Conservation (phyloP, 2,329 filamentous ascomycete species). For the Ophiostoma australiae region DNA sequence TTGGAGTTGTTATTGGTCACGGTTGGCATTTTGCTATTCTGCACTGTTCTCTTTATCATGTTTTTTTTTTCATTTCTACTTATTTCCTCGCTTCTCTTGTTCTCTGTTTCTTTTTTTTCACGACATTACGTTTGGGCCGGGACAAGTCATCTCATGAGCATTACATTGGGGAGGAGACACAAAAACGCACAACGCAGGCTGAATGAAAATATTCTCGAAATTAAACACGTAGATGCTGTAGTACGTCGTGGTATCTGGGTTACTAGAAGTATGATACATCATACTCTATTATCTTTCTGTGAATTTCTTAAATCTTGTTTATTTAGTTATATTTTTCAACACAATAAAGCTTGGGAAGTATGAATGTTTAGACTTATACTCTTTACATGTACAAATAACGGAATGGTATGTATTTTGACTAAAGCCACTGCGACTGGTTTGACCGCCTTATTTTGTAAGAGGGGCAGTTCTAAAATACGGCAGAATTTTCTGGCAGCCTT, state of each 20-base stretch:
- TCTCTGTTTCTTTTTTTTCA: conserved; percentile 1
- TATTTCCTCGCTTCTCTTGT: not conserved
- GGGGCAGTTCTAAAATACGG: not conserved
- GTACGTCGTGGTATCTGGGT: too few species aligned
- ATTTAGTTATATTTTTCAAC: too few species aligned
- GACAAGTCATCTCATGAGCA: not conserved
- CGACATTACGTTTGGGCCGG: not conserved
- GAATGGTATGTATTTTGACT: not conserved
- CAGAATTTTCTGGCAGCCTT: conserved; percentile 15
- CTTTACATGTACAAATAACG: not conserved
- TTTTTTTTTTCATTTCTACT: not conserved
- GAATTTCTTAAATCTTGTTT: too few species aligned
- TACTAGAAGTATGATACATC: too few species aligned
- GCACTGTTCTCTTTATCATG: not conserved
- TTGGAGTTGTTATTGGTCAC: not conserved
- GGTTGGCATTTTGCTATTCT: conserved; percentile 9
- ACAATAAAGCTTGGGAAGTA: too few species aligned
- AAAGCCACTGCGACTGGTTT: not conserved
- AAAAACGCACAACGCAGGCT: conserved; percentile 3
- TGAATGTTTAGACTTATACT: too few species aligned
- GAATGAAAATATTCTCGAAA: not conserved
- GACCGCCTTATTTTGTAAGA: not conserved
- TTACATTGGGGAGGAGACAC: not conserved
- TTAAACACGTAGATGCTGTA: not conserved
- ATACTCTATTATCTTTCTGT: too few species aligned